Evolutionary conservation across 1,284 basidiomycete species (phyloP).

Genomic region (Peniophora sp.): DNA sequence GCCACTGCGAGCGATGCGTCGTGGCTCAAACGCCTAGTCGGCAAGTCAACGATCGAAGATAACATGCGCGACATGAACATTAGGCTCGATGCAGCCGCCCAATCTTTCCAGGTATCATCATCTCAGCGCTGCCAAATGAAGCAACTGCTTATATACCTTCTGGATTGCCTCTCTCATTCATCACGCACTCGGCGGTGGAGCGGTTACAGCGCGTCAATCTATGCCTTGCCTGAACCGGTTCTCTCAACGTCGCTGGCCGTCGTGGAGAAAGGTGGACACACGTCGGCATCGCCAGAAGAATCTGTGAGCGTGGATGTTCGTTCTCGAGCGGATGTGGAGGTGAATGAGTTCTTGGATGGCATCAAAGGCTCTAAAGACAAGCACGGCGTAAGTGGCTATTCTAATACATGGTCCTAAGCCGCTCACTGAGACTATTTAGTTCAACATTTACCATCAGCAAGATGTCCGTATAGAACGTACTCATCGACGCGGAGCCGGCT

Average conservation of each 20-base stretch:
- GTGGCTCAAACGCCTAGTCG: slow-evolving; percentile 33
- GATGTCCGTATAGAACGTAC: slow-evolving; percentile 30
- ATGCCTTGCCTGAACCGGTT: no score
- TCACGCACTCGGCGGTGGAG: slow-evolving; percentile 27
- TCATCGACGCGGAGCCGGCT: slow-evolving; percentile 30
- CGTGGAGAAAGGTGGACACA: no score
- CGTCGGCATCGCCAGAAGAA: no score
- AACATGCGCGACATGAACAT: slow-evolving; percentile 25
- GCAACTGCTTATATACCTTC: no score
- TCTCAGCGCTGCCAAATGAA: no score
- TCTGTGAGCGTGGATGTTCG: no score
- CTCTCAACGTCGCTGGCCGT: no score
- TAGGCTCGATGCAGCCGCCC: slow-evolving; percentile 34
- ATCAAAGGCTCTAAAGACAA: slow-evolving; percentile 15
- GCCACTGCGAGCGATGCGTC: slow-evolving; percentile 27
- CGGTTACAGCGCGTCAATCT: no score
- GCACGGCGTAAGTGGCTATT: slow-evolving; percentile 24
- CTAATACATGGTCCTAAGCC: not conserved
- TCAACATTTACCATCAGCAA: slow-evolving; percentile 41
- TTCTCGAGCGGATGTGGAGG: slow-evolving; percentile 3
- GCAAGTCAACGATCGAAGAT: slow-evolving; percentile 30
- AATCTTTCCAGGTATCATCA: slow-evolving; percentile 35
- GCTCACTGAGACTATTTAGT: slow-evolving; percentile 22
- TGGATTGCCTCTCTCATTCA: slow-evolving; percentile 45
- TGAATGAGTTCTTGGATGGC: slow-evolving; percentile 8